Base-by-base conservation (phyloP, 176 grass and related monocot genomes). In the Chrysopogon serrulatus region DNA sequence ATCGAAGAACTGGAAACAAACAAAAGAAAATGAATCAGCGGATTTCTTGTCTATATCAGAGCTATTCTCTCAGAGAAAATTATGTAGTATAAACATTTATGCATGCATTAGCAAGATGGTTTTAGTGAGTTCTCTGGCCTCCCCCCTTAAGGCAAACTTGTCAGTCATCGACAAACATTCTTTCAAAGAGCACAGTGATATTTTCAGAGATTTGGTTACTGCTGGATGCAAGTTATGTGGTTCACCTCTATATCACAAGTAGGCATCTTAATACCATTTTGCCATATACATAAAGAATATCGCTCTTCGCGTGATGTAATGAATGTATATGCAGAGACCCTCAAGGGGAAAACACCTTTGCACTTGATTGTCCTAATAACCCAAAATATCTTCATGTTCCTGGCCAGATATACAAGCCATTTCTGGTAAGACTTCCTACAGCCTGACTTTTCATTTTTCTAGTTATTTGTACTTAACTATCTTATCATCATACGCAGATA, bases 141-240 rank as follows among this genome's bases (percentile, higher is more conserved):
- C 62, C 73, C 40, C 44, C 60, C 41, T 33, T 30, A 90, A 91
- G 26, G 60, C 67, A 6, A 21, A 78, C 7, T 65, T 59, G 14
- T 57, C 81, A 54, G 70, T 79, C 14, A 76, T 74, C 61, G 84
- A 93, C 24, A 88, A 48, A 67, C 36, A 77, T 56, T 41, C 79
- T 43, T 65, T 80, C 74, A 80, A 69, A 79, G 60, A 68, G 64
- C 47, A 83, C 24, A 71, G 65, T 77, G 71, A 88, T 51, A 83
- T 86, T 67, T 60, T 57, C 24, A 61, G 80, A 85, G 64, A 83
- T 83, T 80, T 90, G 67, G 68, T 93, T 79, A 69, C 66, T 59
- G 65, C 53, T 5, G 91, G 91, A 24, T 90, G 91, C 86, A 90
- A 82, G 79, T 57, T 93, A 80, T 90, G 91, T 80, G 88, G 79